Percentiles rank a stretch among this genome's conserved stretches.
Evolutionary conservation across 202 grass and related monocot genomes (phyloP).

Genomic region (Tripidium arundinaceum): DNA sequence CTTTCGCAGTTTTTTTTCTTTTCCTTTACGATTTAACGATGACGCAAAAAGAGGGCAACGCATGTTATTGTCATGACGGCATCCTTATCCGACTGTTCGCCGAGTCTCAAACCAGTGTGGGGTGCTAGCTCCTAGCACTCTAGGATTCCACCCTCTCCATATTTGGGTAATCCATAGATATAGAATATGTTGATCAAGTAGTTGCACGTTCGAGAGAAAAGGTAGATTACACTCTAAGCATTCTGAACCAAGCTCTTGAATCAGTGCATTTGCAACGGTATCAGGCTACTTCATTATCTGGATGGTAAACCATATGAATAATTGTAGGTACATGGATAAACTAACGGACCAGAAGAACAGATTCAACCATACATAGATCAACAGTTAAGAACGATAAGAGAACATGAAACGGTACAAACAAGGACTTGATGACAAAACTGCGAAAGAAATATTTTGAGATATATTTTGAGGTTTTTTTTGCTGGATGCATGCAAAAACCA

Average conservation of each 20-base stretch:
- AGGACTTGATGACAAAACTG: background rate
- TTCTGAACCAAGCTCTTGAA: background rate
- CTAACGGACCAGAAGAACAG: background rate
- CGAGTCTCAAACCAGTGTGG: too few relatives aligned
- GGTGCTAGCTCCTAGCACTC: too few relatives aligned
- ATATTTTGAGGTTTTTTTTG: too few relatives aligned
- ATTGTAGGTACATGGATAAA: background rate
- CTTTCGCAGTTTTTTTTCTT: too few relatives aligned
- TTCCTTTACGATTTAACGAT: too few relatives aligned
- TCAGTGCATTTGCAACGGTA: background rate
- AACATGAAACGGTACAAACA: slow-evolving; percentile 10
- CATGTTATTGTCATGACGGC: too few relatives aligned
- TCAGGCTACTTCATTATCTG: background rate
- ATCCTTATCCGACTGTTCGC: too few relatives aligned
- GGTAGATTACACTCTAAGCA: background rate
- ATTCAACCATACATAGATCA: slow-evolving; percentile 13
- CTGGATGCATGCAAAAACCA: too few relatives aligned
- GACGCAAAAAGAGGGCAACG: too few relatives aligned
- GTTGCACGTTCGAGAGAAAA: background rate
- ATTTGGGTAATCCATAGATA: background rate
- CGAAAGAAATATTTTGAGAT: too few relatives aligned
- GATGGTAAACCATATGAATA: background rate
- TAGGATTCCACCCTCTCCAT: background rate
- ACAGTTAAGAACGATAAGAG: background rate
- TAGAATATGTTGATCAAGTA: background rate